Evolutionary conservation across 2,329 filamentous ascomycete species (phyloP).

Genomic region (Dactylellina drechsleri): DNA sequence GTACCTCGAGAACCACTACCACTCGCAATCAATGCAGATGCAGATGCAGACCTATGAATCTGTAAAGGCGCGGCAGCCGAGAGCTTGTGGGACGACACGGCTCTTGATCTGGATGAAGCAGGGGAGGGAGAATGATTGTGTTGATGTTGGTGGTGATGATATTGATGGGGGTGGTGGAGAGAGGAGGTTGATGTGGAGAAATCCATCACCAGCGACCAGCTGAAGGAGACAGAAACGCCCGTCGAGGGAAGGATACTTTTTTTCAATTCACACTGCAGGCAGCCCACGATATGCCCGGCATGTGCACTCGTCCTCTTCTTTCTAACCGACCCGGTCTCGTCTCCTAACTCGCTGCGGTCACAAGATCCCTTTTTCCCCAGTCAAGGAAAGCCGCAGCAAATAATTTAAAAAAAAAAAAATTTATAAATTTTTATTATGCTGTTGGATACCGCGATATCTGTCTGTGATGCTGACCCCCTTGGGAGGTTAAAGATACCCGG

Average conservation of each 20-base stretch:
- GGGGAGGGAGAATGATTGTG: conserved; percentile 30
- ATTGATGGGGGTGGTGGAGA: conserved; percentile 10
- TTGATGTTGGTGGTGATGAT: conserved; percentile 5
- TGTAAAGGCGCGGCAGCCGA: conserved; percentile 29
- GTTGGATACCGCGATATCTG: not conserved
- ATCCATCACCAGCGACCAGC: conserved; percentile 43
- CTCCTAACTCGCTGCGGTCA: conserved; percentile 14
- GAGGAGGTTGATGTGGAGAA: conserved; percentile 52
- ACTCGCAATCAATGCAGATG: conserved; percentile 47
- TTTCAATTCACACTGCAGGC: not conserved
- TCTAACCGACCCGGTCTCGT: conserved; percentile 39
- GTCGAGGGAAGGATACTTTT: conserved; percentile 25
- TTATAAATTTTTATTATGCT: not conserved
- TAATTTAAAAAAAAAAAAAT: too few relatives aligned
- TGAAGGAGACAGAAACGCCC: conserved; percentile 33
- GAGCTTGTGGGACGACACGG: conserved; percentile 29
- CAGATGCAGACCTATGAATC: conserved; percentile 48
- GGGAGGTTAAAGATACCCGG: conserved; percentile 41
- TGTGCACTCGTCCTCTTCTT: conserved; percentile 1
- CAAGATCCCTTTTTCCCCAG: conserved; percentile 2
- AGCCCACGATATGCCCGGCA: not conserved
- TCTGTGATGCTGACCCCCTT: conserved; percentile 30
- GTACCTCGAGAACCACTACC: conserved; percentile 18
- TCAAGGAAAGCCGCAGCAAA: not conserved
- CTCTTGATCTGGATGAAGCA: conserved; percentile 44